Base-by-base conservation (phyloP, 228 moss, liverwort and hornwort species). In the Sphagnum magellanicum region DNA sequence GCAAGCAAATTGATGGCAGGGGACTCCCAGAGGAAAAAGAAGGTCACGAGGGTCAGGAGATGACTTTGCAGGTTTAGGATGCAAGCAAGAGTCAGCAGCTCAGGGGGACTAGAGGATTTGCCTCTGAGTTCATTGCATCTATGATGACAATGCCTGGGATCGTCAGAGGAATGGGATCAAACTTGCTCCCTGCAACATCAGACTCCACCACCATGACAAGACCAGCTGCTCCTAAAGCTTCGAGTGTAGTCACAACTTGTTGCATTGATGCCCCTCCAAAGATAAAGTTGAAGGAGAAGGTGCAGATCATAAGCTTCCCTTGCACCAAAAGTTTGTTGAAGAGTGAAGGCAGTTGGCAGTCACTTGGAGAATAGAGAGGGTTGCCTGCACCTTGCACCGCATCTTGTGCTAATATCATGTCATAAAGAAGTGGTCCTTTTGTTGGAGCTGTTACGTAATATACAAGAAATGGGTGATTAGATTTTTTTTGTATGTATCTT, bases 141-240 rank as follows among this genome's bases (percentile, higher is more conserved):
- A 83, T 82, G 60, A 87, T 87, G 64, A 93, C 78, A 15, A 93
- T 79, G 49, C 81, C 81, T 49, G 93, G 89, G 12, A 87, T 70
- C 16, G 70, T 74, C 63, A 93, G 83, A 0, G 93, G 93, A 58
- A 91, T 79, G 8, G 93, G 93, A 67, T 93, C 91, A 61, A 91
- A 91, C 73, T 87, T 81, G 55, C 83, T 89, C 5, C 85, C 93
- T 5, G 93, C 89, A 8, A 82, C 79, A 63, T 93, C 93, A 12
- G 87, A 89, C 65, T 91, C 84, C 50, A 89, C 91, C 52, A 93
- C 79, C 82, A 93, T 76, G 46, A 83, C 71, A 64, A 93, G 89
- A 46, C 93, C 93, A 4, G 81, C 87, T 3, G 93, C 93, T 47
- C 74, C 80, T 58, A 93, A 52, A 9, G 83, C 74, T 52, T 50